Evolutionary conservation across 768 basidiomycete genomes (phyloP).

Genomic region (Termitomyces eurrhizus): DNA sequence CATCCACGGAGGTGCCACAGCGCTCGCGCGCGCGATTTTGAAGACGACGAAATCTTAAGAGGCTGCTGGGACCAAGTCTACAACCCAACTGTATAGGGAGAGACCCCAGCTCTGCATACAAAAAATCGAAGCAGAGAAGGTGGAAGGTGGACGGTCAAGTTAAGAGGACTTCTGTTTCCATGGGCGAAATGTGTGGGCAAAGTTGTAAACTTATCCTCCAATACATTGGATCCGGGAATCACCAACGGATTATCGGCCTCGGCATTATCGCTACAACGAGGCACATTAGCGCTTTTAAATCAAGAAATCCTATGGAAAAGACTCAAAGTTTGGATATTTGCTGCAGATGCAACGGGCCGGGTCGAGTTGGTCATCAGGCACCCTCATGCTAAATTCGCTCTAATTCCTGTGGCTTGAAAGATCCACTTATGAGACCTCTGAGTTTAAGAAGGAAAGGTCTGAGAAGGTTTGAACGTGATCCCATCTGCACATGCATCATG

Average conservation of each 20-base stretch:
- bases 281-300: slow-evolving; percentile 8
- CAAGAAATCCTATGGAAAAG: neutral
- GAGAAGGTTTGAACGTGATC: neutral
- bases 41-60: neutral
- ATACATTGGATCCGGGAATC: slow-evolving; percentile 6
- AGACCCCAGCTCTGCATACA: neutral
- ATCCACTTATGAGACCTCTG: neutral
- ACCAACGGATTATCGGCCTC: slow-evolving; percentile 8
- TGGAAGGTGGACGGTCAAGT: slow-evolving; percentile 1
- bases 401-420: slow-evolving; percentile 4
- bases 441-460: neutral
- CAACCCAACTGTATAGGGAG: neutral
- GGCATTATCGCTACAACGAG: slow-evolving; percentile 1
- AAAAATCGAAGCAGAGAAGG: slow-evolving; percentile 2
- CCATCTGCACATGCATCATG: neutral
- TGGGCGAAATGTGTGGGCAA: slow-evolving; percentile 9
- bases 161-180: slow-evolving; percentile 16
- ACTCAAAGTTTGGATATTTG: neutral
- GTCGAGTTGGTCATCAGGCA: slow-evolving; percentile 3
- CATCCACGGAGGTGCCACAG: slow-evolving; percentile 6
- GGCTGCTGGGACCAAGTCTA: slow-evolving; percentile 4
- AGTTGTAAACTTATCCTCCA: slow-evolving; percentile 10
- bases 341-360: slow-evolving; percentile 3
- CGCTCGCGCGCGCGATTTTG: neutral
- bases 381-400: neutral